phyloP scores from a whole-genome alignment of 306 rosid species.

The Lagenaria siceraria region DNA sequence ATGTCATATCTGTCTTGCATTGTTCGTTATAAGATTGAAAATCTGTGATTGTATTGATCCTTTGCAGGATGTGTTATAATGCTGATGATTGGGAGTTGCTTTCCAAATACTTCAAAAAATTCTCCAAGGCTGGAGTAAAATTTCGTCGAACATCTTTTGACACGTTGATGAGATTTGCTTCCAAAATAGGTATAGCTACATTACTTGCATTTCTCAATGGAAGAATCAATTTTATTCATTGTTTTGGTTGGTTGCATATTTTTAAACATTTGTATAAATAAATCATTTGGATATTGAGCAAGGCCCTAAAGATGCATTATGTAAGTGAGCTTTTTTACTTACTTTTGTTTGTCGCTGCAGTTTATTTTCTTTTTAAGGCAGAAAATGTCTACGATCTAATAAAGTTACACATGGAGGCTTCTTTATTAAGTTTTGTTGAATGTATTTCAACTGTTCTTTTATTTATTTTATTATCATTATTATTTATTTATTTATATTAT shows the following conservation, averaged over 20 bases:
- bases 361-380: background rate
- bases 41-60: conserved; percentile 12
- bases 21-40: conserved; percentile 16
- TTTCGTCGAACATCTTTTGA: conserved; percentile 59
- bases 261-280: background rate
- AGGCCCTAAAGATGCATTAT: background rate
- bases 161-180: conserved; percentile 66
- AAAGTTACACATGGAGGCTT: background rate
- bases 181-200: conserved; percentile 49
- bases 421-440: background rate
- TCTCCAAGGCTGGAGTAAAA: conserved; percentile 64
- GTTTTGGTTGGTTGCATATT: background rate
- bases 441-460: background rate
- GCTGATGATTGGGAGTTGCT: conserved; percentile 59
- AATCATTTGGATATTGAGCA: background rate
- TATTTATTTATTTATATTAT: background rate
- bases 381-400: background rate
- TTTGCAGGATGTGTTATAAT: conserved; percentile 75
- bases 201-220: background rate
- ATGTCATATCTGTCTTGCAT: background rate
- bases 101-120: conserved; percentile 55
- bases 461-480: too few relatives aligned
- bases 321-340: background rate
- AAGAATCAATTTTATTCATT: background rate
- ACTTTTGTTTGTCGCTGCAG: background rate